Conservation (phyloP, 2,329 filamentous ascomycete genomes). For the Diaporthe citrichinensis region DNA sequence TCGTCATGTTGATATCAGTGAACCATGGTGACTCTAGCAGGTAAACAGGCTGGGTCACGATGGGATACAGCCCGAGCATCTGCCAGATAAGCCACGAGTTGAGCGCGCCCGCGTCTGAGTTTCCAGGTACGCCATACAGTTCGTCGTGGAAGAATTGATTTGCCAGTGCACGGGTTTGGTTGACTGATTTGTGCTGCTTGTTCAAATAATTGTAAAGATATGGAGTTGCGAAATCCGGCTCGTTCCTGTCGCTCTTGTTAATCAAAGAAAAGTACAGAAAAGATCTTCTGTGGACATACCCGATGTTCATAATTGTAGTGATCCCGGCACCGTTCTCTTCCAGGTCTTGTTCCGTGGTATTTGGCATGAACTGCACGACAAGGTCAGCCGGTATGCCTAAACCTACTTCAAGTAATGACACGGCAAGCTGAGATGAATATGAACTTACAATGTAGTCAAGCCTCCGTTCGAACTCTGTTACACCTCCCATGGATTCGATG, state of each 20-base stretch:
- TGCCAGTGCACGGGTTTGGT: constrained; percentile 74
- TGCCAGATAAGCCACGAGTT: constrained; percentile 75
- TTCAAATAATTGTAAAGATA: constrained; percentile 80
- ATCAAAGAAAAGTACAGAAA: constrained; percentile 65
- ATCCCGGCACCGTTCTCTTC: constrained; percentile 43
- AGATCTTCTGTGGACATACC: constrained; percentile 36
- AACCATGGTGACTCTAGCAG: constrained; percentile 80
- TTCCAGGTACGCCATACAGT: constrained; percentile 74
- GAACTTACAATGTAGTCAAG: constrained; percentile 52
- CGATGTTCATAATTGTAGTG: constrained; percentile 46
- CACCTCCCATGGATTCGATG: constrained; percentile 66
- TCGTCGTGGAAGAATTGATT: constrained; percentile 73
- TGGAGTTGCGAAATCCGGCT: constrained; percentile 71
- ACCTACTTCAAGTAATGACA: neutral
- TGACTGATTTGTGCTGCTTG: constrained; percentile 68
- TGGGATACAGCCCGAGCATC: constrained; percentile 80
- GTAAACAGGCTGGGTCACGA: constrained; percentile 78
- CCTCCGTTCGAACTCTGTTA: constrained; percentile 63
- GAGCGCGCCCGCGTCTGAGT: constrained; percentile 81
- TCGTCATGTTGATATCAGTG: constrained; percentile 68
- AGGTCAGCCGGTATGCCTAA: neutral
- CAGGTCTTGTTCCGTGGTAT: constrained; percentile 44
- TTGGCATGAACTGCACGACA: constrained; percentile 42
- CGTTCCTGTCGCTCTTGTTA: constrained; percentile 66
- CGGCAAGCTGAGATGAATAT: constrained; percentile 48